Evolutionary conservation across 2,329 filamentous ascomycete species (phyloP).

Genomic region (Trichoderma sp.): DNA sequence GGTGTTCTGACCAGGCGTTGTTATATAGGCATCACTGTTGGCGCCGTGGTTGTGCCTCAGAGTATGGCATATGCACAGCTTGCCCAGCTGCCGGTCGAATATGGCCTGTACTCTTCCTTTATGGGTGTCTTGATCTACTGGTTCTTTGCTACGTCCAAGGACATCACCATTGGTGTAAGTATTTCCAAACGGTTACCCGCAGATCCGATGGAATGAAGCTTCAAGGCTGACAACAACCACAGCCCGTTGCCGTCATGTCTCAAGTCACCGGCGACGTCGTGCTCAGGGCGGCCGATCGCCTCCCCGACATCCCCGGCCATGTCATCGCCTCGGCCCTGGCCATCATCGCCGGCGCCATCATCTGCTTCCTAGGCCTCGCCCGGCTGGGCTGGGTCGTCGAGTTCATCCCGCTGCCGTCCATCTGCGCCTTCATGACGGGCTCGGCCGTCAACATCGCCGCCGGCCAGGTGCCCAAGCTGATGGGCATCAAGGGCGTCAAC

Average conservation of each 20-base stretch:
- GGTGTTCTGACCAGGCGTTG: slow-evolving; percentile 27
- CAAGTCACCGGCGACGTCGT: slow-evolving; percentile 55
- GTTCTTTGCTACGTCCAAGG: slow-evolving; percentile 96
- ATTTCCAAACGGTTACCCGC: not conserved
- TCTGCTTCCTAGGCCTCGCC: slow-evolving; percentile 53
- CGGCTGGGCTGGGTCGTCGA: slow-evolving; percentile 58
- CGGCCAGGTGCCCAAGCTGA: slow-evolving; percentile 54
- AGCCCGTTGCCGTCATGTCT: slow-evolving; percentile 60
- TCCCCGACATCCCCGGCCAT: slow-evolving; percentile 46
- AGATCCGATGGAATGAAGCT: not conserved
- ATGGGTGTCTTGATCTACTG: slow-evolving; percentile 95
- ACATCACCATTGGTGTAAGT: slow-evolving; percentile 81
- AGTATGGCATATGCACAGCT: slow-evolving; percentile 57
- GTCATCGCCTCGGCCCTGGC: slow-evolving; percentile 53
- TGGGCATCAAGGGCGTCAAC: slow-evolving; percentile 55
- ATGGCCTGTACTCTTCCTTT: slow-evolving; percentile 72
- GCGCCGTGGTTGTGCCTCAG: slow-evolving; percentile 58
- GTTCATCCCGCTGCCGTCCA: slow-evolving; percentile 56
- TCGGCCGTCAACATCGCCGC: slow-evolving; percentile 54
- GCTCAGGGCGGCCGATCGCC: slow-evolving; percentile 41
- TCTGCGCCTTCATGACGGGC: slow-evolving; percentile 59
- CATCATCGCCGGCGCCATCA: slow-evolving; percentile 52
- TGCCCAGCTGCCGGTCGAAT: slow-evolving; percentile 52
- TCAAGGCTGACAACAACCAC: not conserved
- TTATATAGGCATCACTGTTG: slow-evolving; percentile 49